Base-by-base conservation (phyloP, 441 rosid genomes). In the Bruguiera hainesii region DNA sequence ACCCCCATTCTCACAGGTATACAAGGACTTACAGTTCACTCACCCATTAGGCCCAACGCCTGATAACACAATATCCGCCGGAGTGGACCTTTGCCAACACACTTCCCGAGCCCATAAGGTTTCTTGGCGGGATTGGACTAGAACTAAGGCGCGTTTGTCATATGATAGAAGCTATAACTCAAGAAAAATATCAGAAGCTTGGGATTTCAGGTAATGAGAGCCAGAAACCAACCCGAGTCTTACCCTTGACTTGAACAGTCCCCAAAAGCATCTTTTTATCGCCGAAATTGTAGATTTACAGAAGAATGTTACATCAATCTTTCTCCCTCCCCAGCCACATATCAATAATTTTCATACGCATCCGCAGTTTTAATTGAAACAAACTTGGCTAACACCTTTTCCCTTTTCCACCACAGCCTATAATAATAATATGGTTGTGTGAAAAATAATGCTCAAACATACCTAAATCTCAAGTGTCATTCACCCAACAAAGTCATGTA, bases 401-500 rank as follows among this genome's bases (percentile, higher is more conserved):
- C 28, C 50, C 20, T 35, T 25, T 69, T 71, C 55, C 68, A 42
- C 65, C 63, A 59, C 60, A 29, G 62, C 28, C 19, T 71, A 64
- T 31, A 63, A 67, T 46, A 37, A 62, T 56, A 75, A 69, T 52
- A 15, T 13, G 48, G 48, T 42, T 13, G 48, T 42, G 18, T 42
- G 48, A 42, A 42, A 42, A 42, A 3, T 55, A 39, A 73, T 60
- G 73, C 68, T 62, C 46, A 16, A 52, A 59, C 31, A 67, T 50
- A 50, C 33, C n/a, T 57, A 9, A 3, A 7, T 53, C 26, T 39
- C 56, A 37, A 50, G 7, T n/a, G 11, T 33, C 30, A 10, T 53
- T 80, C 82, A 86, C 49, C 94, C 94, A 37, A 86, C 94, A 66
- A 88, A 90, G 76, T 90, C 90, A 64, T 85, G 94, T 75, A 90